Evolutionary conservation across 768 basidiomycete species (phyloP).

Genomic region (Termitomyces bulborhizus): DNA sequence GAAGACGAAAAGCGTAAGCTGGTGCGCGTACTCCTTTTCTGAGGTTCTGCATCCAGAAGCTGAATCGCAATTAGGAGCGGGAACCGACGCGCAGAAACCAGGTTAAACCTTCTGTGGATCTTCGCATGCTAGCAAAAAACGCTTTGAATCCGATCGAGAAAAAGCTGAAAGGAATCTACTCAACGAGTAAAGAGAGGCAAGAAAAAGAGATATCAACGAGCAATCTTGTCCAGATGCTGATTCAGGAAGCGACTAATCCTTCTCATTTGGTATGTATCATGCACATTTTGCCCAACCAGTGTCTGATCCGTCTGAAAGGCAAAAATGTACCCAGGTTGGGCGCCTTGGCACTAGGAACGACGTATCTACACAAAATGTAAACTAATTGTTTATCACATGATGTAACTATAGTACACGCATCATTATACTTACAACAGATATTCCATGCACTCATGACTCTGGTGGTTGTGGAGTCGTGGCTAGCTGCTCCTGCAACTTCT

Average conservation of each 20-base stretch:
- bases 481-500: slow-evolving; percentile 57
- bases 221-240: slow-evolving; percentile 87
- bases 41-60: not conserved
- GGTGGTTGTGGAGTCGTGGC: slow-evolving; percentile 15
- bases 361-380: not conserved
- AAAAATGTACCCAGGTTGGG: slow-evolving; percentile 92
- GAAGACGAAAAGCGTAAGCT: slow-evolving; percentile 72
- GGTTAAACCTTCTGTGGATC: slow-evolving; percentile 45
- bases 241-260: slow-evolving; percentile 78
- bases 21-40: slow-evolving; percentile 24
- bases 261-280: slow-evolving; percentile 49
- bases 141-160: slow-evolving; percentile 78
- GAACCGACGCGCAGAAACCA: slow-evolving; percentile 32
- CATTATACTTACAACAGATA: slow-evolving; percentile 2
- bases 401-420: slow-evolving; percentile 6
- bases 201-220: slow-evolving; percentile 65
- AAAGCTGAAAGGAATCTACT: slow-evolving; percentile 74
- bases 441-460: slow-evolving; percentile 1
- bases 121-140: slow-evolving; percentile 63
- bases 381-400: not conserved
- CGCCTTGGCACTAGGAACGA: slow-evolving; percentile 58
- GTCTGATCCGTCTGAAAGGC: slow-evolving; percentile 38
- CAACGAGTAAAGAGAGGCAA: slow-evolving; percentile 42
- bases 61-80: slow-evolving; percentile 29
- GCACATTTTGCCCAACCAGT: not conserved